Conservation (phyloP, 805 yeast species). For the Schizosaccharomyces cryophilus region DNA sequence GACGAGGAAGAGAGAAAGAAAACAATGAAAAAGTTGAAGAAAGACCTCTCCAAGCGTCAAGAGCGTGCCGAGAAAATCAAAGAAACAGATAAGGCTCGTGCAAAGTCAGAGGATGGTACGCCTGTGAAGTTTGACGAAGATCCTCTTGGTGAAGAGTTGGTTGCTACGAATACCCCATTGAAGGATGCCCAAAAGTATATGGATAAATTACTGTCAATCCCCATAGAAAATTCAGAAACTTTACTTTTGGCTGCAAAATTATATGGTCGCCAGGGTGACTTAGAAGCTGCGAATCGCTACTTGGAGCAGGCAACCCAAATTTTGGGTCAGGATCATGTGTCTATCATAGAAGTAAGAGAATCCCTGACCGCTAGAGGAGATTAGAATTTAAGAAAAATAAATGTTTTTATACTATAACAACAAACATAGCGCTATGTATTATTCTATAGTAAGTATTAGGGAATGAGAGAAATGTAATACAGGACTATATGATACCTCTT, state of each 20-base stretch:
- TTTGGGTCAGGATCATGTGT: background rate
- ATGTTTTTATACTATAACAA: background rate
- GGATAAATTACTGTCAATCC: background rate
- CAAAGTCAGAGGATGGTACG: slow-evolving; percentile 5
- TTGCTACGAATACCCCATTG: slow-evolving; percentile 18
- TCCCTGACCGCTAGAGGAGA: background rate
- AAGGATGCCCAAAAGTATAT: slow-evolving; percentile 15
- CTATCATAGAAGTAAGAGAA: background rate
- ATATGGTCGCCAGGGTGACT: too few relatives aligned
- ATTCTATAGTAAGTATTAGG: too few relatives aligned
- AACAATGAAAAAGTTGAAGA: slow-evolving; percentile 19
- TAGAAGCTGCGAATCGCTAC: background rate
- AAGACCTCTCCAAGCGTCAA: slow-evolving; percentile 13
- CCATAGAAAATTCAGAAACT: background rate
- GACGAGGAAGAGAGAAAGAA: slow-evolving; percentile 14
- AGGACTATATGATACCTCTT: too few relatives aligned
- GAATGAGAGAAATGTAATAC: too few relatives aligned
- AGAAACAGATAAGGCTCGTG: slow-evolving; percentile 18
- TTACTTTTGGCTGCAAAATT: background rate
- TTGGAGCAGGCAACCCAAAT: background rate
- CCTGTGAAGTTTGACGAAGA: slow-evolving; percentile 16
- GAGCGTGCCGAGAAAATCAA: slow-evolving; percentile 12
- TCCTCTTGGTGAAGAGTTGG: slow-evolving; percentile 24
- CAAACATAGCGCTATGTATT: too few relatives aligned
- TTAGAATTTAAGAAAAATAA: background rate